Evolutionary conservation across 2,329 filamentous ascomycete species (phyloP).

Genomic region (Lasiodiplodia citricola): DNA sequence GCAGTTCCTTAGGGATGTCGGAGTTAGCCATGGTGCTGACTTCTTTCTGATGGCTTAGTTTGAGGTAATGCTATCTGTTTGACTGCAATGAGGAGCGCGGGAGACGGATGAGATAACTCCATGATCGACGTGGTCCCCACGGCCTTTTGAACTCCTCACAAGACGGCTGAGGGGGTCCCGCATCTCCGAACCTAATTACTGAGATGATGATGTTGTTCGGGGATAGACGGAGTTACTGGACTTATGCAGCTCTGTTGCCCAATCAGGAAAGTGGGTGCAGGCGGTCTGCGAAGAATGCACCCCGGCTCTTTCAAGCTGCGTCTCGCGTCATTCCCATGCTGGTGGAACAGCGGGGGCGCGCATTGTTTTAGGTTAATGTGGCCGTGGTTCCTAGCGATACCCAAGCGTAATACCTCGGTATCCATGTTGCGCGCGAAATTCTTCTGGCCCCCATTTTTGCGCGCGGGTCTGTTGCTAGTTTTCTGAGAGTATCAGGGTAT

Average conservation of each 20-base stretch:
- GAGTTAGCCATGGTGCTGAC: neutral
- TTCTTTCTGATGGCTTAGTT: neutral
- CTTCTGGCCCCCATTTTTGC: neutral
- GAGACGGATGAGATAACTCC: neutral
- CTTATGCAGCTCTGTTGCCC: neutral
- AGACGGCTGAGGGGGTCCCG: neutral
- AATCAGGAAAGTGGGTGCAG: neutral
- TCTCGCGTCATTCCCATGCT: neutral
- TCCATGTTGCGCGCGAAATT: neutral
- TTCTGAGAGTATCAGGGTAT: neutral
- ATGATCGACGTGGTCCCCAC: neutral
- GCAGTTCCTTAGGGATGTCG: constrained; percentile 11
- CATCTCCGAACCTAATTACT: neutral
- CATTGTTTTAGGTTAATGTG: neutral
- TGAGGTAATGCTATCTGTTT: neutral
- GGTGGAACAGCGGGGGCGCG: neutral
- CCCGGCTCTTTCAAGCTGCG: neutral
- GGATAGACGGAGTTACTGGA: neutral
- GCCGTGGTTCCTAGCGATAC: neutral
- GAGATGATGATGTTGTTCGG: neutral
- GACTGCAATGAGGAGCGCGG: neutral
- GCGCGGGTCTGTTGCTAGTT: neutral
- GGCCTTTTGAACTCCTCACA: neutral
- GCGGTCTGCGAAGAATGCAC: neutral
- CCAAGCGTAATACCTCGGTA: neutral